Evolutionary conservation across 2,329 filamentous ascomycete species (phyloP).

Genomic region (Diaporthe sp.): DNA sequence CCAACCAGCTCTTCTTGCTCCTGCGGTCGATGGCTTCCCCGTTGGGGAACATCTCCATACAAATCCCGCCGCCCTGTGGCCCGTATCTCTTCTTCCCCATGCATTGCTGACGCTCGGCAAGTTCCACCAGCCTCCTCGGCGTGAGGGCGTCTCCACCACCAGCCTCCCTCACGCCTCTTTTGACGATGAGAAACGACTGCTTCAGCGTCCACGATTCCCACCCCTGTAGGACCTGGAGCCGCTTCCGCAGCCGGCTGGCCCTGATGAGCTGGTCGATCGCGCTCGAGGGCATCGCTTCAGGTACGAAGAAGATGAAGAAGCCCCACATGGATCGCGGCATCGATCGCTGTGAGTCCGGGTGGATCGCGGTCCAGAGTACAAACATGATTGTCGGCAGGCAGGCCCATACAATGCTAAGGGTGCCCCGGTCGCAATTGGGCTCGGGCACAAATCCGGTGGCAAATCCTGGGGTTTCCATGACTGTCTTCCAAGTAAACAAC

Average conservation of each 20-base stretch:
- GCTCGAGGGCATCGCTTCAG: neutral
- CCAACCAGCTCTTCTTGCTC: slow-evolving; percentile 16
- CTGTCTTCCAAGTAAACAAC: no score
- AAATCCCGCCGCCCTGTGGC: neutral
- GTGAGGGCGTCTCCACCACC: neutral
- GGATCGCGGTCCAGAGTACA: neutral
- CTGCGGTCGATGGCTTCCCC: neutral
- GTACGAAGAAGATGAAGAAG: neutral
- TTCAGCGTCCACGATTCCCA: slow-evolving; percentile 1
- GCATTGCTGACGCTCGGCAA: neutral
- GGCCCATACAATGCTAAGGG: neutral
- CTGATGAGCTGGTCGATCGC: slow-evolving; percentile 1
- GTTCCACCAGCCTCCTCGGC: neutral
- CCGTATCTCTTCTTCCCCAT: neutral
- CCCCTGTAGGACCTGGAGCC: neutral
- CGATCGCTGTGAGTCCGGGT: neutral
- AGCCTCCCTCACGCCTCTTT: neutral
- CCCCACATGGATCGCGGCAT: neutral
- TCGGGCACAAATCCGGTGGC: neutral
- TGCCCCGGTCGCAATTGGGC: neutral
- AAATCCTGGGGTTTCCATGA: neutral
- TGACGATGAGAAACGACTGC: neutral
- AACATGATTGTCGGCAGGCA: neutral
- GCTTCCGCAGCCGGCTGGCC: neutral
- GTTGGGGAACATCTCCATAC: neutral